Conservation (phyloP, 2,329 filamentous ascomycete genomes). For the Fusarium siculi region DNA sequence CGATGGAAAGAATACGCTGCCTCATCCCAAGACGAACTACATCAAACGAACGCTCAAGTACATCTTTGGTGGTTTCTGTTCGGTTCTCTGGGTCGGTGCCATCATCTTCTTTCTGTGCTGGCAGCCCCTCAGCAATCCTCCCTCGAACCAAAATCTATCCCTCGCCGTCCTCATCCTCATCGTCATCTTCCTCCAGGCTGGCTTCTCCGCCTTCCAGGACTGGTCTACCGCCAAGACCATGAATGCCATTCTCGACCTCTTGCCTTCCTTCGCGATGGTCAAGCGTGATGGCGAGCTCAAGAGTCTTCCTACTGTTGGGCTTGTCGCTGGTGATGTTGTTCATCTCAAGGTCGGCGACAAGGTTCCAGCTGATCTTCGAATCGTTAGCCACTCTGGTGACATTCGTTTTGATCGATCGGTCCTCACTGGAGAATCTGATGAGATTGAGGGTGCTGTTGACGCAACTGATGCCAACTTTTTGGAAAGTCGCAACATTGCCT, state of each 20-base stretch:
- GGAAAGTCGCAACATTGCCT: constrained; percentile 56
- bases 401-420: constrained; percentile 56
- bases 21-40: constrained; percentile 56
- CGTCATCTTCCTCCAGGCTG: constrained; percentile 59
- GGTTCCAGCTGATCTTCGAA: constrained; percentile 60
- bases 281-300: constrained; percentile 56
- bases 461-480: constrained; percentile 54
- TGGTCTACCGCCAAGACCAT: constrained; percentile 59
- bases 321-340: constrained; percentile 60
- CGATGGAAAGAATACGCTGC: constrained; percentile 56
- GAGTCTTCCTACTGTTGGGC: constrained; percentile 53
- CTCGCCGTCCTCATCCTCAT: constrained; percentile 59
- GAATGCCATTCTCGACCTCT: constrained; percentile 58
- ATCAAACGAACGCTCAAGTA: constrained; percentile 54
- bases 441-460: constrained; percentile 54
- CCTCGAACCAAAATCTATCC: constrained; percentile 56
- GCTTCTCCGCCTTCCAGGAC: constrained; percentile 59
- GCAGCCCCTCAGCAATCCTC: constrained; percentile 57
- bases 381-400: constrained; percentile 54
- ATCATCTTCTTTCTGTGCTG: constrained; percentile 62
- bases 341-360: constrained; percentile 59
- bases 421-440: constrained; percentile 56
- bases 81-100: constrained; percentile 58
- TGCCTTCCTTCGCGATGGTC: constrained; percentile 56
- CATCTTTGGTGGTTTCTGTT: constrained; percentile 60